Evolutionary conservation across 1,284 basidiomycete genomes (phyloP), one percentile per base, ranked within the genome.

Genomic region (Spongiforma sp.): DNA sequence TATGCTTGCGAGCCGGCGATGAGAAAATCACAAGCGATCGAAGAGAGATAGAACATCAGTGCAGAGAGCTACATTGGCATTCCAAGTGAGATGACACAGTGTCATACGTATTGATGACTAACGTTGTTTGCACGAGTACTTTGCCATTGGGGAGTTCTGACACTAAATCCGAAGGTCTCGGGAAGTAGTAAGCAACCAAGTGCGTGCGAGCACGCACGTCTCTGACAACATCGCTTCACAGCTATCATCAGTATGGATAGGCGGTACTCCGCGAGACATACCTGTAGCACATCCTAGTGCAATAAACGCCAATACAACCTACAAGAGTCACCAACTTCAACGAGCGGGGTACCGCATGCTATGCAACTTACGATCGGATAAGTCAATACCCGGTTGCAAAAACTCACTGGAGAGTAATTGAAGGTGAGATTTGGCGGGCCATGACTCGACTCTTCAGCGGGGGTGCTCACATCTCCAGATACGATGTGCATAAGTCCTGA

Each of bases 1-100:
- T 75, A 78, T 3, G 52, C 68, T 61, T 78, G 74, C 5, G 77
- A 73, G 26, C 73, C 67, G 1, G 74, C 75, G n/a, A 75, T 78
- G 26, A 77, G 66, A 41, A 75, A 36, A 60, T 75, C 74, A 54
- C 77, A 78, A 17, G 67, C 60, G 2, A 78, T 67, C 9, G 75
- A 77, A 36, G 74, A 59, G 21, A 75, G 36, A 53, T 70, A 78
- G 59, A 75, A 78, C 1, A 75, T 55, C 12, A 78, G 19, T 33
- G 75, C 76, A 7, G 77, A 73, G 54, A 74, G 52, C 74, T 78
- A 39, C 30, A 30, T 3, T 17, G 6, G 30, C 17, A 15, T 11
- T 46, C 24, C 10, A 33, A 26, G n/a, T 46, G 33, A 52, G 32
- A 14, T 52, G n/a, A 26, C 60, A 37, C 19, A n/a, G 33, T 24